These are phyloP conservation scores for Podospora australis DNA, from an alignment of 495 filamentous ascomycete genomes.

Conservation along the genomic window DNA sequence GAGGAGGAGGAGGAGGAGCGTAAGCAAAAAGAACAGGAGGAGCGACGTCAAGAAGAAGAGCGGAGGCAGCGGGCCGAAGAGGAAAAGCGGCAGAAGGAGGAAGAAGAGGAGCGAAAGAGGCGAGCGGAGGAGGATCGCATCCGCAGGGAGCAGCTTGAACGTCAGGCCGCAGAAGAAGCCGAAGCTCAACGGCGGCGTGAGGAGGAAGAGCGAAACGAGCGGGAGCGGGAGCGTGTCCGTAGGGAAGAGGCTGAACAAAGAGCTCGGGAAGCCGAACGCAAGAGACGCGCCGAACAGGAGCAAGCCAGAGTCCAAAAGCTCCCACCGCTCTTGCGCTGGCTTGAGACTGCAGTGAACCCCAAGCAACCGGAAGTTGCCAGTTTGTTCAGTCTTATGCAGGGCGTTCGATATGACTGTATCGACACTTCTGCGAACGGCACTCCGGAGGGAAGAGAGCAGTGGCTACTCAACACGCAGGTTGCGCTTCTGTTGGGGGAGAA, in stretches of 20 bases:
- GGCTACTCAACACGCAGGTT: slow-evolving; percentile 71
- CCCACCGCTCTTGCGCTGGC: slow-evolving; percentile 48
- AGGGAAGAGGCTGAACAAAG: slow-evolving; percentile 44
- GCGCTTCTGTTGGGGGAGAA: slow-evolving; percentile 70
- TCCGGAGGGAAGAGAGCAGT: slow-evolving; percentile 52
- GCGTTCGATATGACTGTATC: slow-evolving; percentile 50
- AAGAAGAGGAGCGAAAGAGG: slow-evolving; percentile 27
- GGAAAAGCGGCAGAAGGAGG: slow-evolving; percentile 30
- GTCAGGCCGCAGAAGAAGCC: slow-evolving; percentile 40
- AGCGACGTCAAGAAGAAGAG: slow-evolving; percentile 22
- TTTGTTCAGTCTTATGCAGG: slow-evolving; percentile 44
- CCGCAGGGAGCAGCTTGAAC: slow-evolving; percentile 34
- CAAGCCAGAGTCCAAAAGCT: slow-evolving; percentile 43
- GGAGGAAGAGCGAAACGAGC: slow-evolving; percentile 28
- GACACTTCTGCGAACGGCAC: slow-evolving; percentile 39
- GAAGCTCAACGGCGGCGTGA: slow-evolving; percentile 39
- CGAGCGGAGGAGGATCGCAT: slow-evolving; percentile 37
- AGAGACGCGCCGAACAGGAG: slow-evolving; percentile 40
- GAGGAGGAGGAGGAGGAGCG: slow-evolving; percentile 38
- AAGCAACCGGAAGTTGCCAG: slow-evolving; percentile 41
- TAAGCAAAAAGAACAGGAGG: slow-evolving; percentile 31
- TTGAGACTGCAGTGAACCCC: slow-evolving; percentile 42
- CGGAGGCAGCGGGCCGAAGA: slow-evolving; percentile 43
- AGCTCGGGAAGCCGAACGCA: slow-evolving; percentile 48
- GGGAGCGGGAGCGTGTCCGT: slow-evolving; percentile 34